These are phyloP conservation scores for Coemansia sp. DNA, from an alignment of 192 early-diverging fungal genomes.

Conservation along the genomic window DNA sequence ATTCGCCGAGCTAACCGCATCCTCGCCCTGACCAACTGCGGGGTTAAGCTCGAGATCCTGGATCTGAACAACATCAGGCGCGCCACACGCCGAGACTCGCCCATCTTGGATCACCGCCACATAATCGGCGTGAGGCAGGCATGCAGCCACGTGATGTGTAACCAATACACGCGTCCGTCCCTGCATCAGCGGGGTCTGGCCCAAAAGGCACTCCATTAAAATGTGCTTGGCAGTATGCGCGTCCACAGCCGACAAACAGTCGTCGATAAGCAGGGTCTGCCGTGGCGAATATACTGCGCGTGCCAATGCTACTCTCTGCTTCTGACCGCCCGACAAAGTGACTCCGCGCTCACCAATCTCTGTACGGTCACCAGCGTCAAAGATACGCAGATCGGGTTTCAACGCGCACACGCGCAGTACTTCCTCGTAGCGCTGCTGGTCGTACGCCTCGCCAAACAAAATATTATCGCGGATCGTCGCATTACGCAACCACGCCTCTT, in stretches of 20 bases:
- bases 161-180: conserved; percentile 86
- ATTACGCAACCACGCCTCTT: conserved; percentile 75
- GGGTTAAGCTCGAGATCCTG: not conserved
- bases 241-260: conserved; percentile 93
- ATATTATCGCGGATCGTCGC: conserved; percentile 83
- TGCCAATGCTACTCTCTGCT: conserved; percentile 82
- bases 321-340: conserved; percentile 85
- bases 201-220: conserved; percentile 72
- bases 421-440: conserved; percentile 71
- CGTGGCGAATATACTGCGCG: conserved; percentile 78
- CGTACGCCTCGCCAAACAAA: conserved; percentile 74
- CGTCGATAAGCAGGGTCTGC: conserved; percentile 74
- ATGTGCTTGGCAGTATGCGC: conserved; percentile 89
- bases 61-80: conserved; percentile 43
- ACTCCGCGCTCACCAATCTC: conserved; percentile 93
- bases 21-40: not conserved
- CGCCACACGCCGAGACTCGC: conserved; percentile 55
- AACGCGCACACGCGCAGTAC: conserved; percentile 86
- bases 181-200: conserved; percentile 61
- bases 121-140: conserved; percentile 56
- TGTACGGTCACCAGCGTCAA: conserved; percentile 84
- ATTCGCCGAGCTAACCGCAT: not conserved
- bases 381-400: conserved; percentile 76
- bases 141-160: conserved; percentile 78
- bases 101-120: conserved; percentile 67